These are phyloP conservation scores for Turnera subulata DNA, from an alignment of 345 rosid genomes.

Conservation along the genomic window DNA sequence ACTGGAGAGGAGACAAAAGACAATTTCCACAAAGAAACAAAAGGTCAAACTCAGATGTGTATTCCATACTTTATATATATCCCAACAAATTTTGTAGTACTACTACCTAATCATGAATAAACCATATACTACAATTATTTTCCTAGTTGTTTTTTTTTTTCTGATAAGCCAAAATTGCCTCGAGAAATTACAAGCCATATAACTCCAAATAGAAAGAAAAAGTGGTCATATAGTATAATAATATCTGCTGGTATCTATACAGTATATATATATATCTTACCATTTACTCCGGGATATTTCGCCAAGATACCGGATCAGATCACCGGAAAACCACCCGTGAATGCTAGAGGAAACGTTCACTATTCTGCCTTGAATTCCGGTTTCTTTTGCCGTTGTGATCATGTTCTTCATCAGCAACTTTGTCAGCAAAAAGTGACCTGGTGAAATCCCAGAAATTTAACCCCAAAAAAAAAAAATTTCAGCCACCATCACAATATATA, in stretches of 20 bases:
- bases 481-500: no score
- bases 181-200: no score
- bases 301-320: conserved; percentile 61
- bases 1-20: conserved; percentile 30
- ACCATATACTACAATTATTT: no score
- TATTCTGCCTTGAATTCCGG: conserved; percentile 68
- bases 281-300: conserved; percentile 64
- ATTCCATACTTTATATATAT: not conserved
- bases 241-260: no score
- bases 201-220: no score
- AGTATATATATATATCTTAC: no score
- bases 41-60: conserved; percentile 25
- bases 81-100: not conserved
- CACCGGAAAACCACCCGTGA: conserved; percentile 88
- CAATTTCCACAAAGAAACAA: not conserved
- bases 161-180: no score
- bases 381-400: conserved; percentile 62
- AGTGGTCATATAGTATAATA: no score
- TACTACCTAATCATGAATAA: no score
- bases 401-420: conserved; percentile 60
- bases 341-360: conserved; percentile 87
- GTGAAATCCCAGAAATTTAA: conserved; percentile 1
- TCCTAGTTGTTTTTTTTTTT: no score
- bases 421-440: conserved; percentile 90
- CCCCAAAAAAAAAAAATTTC: not conserved